These are phyloP conservation scores for Amanita inopinata DNA, from an alignment of 768 basidiomycete genomes.

Conservation along the genomic window DNA sequence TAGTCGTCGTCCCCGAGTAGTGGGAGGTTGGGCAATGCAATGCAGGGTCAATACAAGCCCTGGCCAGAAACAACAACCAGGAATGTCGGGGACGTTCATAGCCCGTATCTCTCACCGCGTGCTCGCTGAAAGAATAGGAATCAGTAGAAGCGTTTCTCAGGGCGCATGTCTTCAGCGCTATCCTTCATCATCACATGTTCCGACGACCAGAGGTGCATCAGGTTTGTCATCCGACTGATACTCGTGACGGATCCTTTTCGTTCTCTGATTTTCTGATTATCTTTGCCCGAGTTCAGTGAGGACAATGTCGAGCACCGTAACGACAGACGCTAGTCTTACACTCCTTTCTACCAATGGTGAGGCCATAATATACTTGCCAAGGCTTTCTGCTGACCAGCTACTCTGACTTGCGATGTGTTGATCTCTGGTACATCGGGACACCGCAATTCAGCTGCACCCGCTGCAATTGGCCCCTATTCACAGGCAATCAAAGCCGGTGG, in stretches of 20 bases:
- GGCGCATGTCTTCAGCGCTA: not conserved
- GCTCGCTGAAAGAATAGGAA: not conserved
- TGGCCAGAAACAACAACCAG: not conserved
- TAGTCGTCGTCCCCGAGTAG: too few relatives aligned
- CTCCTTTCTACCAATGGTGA: constrained; percentile 6
- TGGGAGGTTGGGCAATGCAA: too few relatives aligned
- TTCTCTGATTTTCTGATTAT: not conserved
- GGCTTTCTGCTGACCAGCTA: not conserved
- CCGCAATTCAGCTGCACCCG: constrained; percentile 51
- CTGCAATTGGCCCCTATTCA: constrained; percentile 80
- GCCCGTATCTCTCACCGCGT: not conserved
- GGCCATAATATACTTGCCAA: not conserved
- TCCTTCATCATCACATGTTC: not conserved
- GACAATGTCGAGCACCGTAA: constrained; percentile 4
- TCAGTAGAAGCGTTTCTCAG: not conserved
- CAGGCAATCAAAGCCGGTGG: constrained; percentile 80
- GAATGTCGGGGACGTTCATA: too few relatives aligned
- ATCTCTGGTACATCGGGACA: not conserved
- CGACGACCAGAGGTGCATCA: constrained; percentile 7
- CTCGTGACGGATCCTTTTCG: constrained; percentile 4
- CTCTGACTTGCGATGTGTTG: not conserved
- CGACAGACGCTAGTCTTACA: not conserved
- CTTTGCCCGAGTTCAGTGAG: constrained; percentile 1
- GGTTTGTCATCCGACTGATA: constrained; percentile 2
- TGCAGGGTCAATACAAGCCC: not conserved